Percentiles rank a stretch among this genome's conserved stretches.
phyloP scores from a whole-genome alignment of 306 rosid genomes.

The Echinosophora koreensis region DNA sequence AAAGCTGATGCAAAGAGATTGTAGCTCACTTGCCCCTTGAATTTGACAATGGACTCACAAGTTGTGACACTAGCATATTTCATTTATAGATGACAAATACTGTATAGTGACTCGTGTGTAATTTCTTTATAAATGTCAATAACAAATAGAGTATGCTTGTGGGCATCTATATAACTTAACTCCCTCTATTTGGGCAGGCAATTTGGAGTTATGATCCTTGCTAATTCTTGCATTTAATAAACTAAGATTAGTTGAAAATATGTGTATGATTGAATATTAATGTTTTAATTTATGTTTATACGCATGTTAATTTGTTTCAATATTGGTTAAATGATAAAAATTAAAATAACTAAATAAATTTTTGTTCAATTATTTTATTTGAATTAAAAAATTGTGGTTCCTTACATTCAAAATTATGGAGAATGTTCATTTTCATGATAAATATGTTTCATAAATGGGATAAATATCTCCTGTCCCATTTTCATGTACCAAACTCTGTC shows the following conservation, averaged over 20 bases:
- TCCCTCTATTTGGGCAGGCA: not conserved
- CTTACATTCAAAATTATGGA: too few species aligned
- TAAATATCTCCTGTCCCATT: too few species aligned
- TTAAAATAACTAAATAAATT: not conserved
- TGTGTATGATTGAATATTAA: not conserved
- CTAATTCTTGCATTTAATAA: slow-evolving; percentile 6
- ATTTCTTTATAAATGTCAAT: slow-evolving; percentile 39
- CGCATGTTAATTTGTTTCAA: not conserved
- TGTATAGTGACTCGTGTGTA: slow-evolving; percentile 28
- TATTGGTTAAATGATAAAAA: not conserved
- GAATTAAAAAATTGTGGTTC: not conserved
- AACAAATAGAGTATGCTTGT: not conserved
- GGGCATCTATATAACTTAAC: not conserved
- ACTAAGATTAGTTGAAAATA: slow-evolving; percentile 16
- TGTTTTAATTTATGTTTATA: not conserved
- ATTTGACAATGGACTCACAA: not conserved
- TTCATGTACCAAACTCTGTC: too few species aligned
- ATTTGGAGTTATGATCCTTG: slow-evolving; percentile 8
- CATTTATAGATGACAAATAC: slow-evolving; percentile 9
- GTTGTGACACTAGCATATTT: slow-evolving; percentile 23
- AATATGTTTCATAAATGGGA: too few species aligned
- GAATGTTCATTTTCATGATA: too few species aligned
- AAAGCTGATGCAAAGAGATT: slow-evolving; percentile 44
- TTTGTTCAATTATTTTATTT: not conserved
- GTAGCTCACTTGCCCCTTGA: slow-evolving; percentile 26